Conservation (phyloP, 306 rosid species). For the Dalbergia oliveri region DNA sequence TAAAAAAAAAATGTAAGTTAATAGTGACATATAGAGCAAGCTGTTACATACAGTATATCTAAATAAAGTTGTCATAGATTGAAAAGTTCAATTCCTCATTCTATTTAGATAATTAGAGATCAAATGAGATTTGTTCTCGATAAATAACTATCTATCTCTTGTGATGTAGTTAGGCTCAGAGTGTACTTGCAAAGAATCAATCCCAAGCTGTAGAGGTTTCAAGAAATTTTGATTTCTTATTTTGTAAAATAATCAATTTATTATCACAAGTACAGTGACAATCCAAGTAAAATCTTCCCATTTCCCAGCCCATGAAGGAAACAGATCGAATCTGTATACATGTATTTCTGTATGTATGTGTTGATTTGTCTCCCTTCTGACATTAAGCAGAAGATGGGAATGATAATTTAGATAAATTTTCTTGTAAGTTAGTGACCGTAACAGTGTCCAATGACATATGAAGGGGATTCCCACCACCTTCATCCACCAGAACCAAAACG, state of each 20-base stretch:
- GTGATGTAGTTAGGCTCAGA: conserved; percentile 19
- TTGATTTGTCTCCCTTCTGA: background rate
- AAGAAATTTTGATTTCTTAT: background rate
- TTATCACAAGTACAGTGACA: background rate
- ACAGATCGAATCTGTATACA: conserved; percentile 11
- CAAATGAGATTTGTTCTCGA: conserved; percentile 4
- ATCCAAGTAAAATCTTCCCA: conserved; percentile 38
- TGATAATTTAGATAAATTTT: conserved; percentile 31
- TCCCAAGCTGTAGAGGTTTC: conserved; percentile 28
- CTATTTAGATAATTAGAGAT: background rate
- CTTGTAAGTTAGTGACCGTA: conserved; percentile 41
- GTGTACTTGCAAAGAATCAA: conserved; percentile 36
- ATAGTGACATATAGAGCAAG: too few species aligned
- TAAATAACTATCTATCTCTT: conserved; percentile 9
- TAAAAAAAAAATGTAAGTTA: too few species aligned
- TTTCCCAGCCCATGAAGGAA: conserved; percentile 15
- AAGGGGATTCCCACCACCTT: conserved; percentile 79
- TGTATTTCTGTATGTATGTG: background rate
- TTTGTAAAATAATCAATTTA: background rate
- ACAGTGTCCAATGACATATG: conserved; percentile 57
- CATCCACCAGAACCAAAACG: conserved; percentile 66
- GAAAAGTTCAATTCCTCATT: background rate
- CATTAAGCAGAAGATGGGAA: conserved; percentile 41
- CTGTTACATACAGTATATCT: too few species aligned
- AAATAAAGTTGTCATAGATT: background rate